A percentile compares a stretch with the other conserved stretches of the same genome.
phyloP scores from a whole-genome alignment of 768 basidiomycete genomes.

The Mycena floridula region DNA sequence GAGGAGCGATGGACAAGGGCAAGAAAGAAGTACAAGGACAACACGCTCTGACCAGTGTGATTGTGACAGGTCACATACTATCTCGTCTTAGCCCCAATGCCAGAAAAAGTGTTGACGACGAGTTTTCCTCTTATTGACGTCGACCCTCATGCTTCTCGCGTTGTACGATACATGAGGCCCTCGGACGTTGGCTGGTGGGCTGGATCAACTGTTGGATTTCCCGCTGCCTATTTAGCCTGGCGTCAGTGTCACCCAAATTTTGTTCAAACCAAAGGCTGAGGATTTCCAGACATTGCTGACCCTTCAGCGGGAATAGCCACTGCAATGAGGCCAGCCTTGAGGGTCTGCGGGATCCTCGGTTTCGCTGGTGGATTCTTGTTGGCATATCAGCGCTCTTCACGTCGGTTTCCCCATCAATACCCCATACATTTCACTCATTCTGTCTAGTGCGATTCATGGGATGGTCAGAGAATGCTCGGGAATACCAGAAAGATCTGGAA shows the following conservation, averaged over 20 bases:
- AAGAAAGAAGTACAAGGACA: conserved; percentile 7
- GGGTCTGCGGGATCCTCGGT: conserved; percentile 70
- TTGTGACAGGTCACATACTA: neutral
- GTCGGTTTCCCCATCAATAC: conserved; percentile 41
- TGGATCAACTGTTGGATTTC: conserved; percentile 73
- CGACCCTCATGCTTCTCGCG: conserved; percentile 85
- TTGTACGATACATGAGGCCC: conserved; percentile 82
- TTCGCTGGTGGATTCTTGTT: conserved; percentile 88
- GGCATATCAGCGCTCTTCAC: conserved; percentile 85
- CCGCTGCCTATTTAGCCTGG: conserved; percentile 74
- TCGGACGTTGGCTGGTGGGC: conserved; percentile 88
- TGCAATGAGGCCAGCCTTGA: conserved; percentile 30
- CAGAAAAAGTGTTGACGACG: conserved; percentile 44
- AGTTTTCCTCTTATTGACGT: conserved; percentile 90
- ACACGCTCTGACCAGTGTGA: neutral
- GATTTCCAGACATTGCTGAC: conserved; percentile 41
- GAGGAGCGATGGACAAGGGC: too few relatives aligned
- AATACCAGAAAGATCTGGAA: conserved; percentile 68
- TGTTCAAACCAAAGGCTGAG: neutral
- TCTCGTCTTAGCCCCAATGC: conserved; percentile 29
- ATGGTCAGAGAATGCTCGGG: conserved; percentile 84
- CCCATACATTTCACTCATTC: neutral
- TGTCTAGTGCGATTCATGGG: conserved; percentile 87
- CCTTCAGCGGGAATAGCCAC: conserved; percentile 13
- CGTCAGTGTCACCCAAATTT: conserved; percentile 45